Evolutionary conservation across 768 basidiomycete genomes (phyloP), one percentile per base, ranked within the genome.

Genomic region (Hypsizygus marmoreus): DNA sequence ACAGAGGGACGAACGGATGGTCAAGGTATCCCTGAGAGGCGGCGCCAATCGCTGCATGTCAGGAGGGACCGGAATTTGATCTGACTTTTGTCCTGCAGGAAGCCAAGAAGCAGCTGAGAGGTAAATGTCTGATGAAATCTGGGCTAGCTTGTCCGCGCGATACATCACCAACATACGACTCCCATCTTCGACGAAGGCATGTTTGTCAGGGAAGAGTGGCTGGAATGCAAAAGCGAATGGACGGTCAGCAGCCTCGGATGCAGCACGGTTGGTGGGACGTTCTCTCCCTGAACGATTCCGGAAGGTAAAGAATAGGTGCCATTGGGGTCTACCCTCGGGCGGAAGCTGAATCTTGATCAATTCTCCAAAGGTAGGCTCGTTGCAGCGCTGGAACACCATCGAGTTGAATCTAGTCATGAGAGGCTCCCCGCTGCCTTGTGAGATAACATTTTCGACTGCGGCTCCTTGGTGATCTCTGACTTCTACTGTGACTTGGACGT

Each of bases 221-320:
- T 95, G 82, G 63, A 88, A 97, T 2, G 87, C 92, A 57, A 95
- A 97, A 1, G 93, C 95, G 55, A 95, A 97, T 0, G 92, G 88
- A 22, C 79, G 77, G 34, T 95, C 93, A 2, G 69, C 60, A 3
- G 57, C 59, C 22, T 81, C 83, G 4, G 57, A 43, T 32, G 60
- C 55, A 25, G 56, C 43, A 35, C 67, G 65, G 29, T 68, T 74
- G 44, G 63, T 57, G 12, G 65, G 63, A 33, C 78, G 77, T 38
- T 81, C 76, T 35, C 72, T 67, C 10, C 75, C 76, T 33, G 69
- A 70, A 28, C 86, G 85, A 60, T 91, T 86, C 30, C 90, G 82
- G 68, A 97, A 95, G 0, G 91, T 91, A 70, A 98, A 90, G 76
- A 95, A 97, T 11, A 98, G 68, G 61, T 97, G 95, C 82, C 90